Percentiles rank a stretch among this genome's conserved stretches.
Conservation (phyloP, 352 stramenopile genomes). For the Peronospora tabacina region DNA sequence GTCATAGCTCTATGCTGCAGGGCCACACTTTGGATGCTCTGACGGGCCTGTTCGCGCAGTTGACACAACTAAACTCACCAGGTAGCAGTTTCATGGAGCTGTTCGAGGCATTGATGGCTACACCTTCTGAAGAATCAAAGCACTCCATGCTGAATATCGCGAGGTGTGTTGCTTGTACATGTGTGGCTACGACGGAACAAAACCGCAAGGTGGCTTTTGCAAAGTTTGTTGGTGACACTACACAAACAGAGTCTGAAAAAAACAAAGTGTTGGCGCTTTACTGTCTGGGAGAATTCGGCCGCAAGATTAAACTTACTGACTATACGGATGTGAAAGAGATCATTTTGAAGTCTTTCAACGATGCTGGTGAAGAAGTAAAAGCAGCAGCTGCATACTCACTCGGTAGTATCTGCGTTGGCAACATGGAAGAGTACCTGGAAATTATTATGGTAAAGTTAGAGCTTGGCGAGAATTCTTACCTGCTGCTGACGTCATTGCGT, state of each 20-base stretch:
- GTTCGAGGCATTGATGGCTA: slow-evolving; percentile 71
- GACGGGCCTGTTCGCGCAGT: slow-evolving; percentile 53
- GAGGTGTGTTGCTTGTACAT: slow-evolving; percentile 87
- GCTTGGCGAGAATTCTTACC: slow-evolving; percentile 89
- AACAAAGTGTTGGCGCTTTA: slow-evolving; percentile 90
- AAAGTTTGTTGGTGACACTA: slow-evolving; percentile 67
- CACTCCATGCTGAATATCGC: slow-evolving; percentile 92
- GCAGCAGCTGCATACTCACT: slow-evolving; percentile 93
- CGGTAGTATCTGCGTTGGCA: slow-evolving; percentile 92
- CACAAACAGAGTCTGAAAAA: slow-evolving; percentile 43
- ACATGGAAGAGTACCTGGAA: slow-evolving; percentile 84
- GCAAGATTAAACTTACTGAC: slow-evolving; percentile 83
- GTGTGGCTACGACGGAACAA: slow-evolving; percentile 39
- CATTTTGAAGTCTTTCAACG: slow-evolving; percentile 87
- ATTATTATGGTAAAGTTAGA: slow-evolving; percentile 93
- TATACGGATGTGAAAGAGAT: slow-evolving; percentile 84
- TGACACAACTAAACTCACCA: slow-evolving; percentile 46
- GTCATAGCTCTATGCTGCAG: slow-evolving; percentile 90
- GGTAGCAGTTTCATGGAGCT: slow-evolving; percentile 83
- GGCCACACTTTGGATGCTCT: slow-evolving; percentile 55
- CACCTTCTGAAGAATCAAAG: slow-evolving; percentile 61
- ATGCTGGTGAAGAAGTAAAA: slow-evolving; percentile 91
- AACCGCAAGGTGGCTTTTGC: slow-evolving; percentile 65
- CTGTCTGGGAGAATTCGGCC: slow-evolving; percentile 92
- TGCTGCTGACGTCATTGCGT: slow-evolving; percentile 93